These are phyloP conservation scores for Naganishia albida DNA, from an alignment of 1,284 basidiomycete genomes.

Conservation along the genomic window DNA sequence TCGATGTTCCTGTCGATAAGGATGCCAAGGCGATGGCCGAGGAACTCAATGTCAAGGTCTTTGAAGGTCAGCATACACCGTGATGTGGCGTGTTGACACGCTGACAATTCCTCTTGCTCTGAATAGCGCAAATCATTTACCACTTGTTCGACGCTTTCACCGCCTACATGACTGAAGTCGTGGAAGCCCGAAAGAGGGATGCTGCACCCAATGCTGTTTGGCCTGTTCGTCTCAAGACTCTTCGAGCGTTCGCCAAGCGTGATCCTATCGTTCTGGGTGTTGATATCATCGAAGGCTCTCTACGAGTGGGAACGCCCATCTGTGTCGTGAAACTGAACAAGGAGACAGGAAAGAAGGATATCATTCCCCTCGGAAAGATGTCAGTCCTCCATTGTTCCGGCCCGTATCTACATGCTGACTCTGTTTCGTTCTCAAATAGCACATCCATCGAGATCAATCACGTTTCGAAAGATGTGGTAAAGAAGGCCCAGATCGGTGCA, in stretches of 20 bases:
- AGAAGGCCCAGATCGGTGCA: conserved; percentile 87
- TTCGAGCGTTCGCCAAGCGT: conserved; percentile 91
- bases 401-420: too few relatives aligned
- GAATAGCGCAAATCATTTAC: conserved; percentile 91
- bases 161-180: conserved; percentile 90
- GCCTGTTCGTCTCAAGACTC: conserved; percentile 91
- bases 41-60: conserved; percentile 89
- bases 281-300: conserved; percentile 89
- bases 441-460: conserved; percentile 96
- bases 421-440: conserved; percentile 54
- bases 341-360: conserved; percentile 82
- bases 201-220: conserved; percentile 94
- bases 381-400: conserved; percentile 59
- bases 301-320: conserved; percentile 92
- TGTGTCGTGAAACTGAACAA: conserved; percentile 87
- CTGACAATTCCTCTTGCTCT: conserved; percentile 6
- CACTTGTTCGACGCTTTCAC: conserved; percentile 98
- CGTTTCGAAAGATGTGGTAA: conserved; percentile 77
- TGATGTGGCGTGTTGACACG: not conserved
- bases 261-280: conserved; percentile 98
- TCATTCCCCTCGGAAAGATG: conserved; percentile 92
- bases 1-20: conserved; percentile 86
- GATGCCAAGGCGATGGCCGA: conserved; percentile 90
- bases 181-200: conserved; percentile 87
- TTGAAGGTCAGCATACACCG: conserved; percentile 67